Conservation (phyloP, 176 grass and related monocot species). For the Pontederia crassipes region DNA sequence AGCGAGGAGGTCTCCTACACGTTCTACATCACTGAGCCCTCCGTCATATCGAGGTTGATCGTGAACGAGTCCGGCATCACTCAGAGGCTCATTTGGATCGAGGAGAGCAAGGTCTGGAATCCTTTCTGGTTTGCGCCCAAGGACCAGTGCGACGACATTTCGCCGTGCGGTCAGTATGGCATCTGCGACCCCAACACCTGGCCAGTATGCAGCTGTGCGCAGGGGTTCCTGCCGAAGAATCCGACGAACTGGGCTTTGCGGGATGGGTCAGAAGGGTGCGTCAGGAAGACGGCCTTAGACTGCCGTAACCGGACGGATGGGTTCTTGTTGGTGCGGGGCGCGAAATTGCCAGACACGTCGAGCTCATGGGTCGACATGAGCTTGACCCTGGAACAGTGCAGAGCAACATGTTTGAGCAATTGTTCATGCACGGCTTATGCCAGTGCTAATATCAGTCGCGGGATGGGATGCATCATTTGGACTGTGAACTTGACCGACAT, state of each 20-base stretch:
- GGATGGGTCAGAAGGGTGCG: background rate
- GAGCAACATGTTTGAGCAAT: no score
- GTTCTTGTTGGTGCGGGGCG: no score
- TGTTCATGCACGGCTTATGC: no score
- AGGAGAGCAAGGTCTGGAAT: background rate
- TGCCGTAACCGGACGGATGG: no score
- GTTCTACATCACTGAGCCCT: background rate
- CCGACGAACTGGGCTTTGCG: background rate
- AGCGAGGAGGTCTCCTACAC: background rate
- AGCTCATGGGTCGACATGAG: no score
- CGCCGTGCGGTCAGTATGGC: constrained; percentile 48
- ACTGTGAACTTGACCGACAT: no score
- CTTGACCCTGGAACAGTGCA: no score
- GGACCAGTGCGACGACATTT: constrained; percentile 31
- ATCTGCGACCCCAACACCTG: constrained; percentile 28
- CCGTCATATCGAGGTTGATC: background rate
- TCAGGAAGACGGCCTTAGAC: no score
- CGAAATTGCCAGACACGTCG: no score
- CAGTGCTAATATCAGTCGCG: no score
- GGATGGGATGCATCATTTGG: no score
- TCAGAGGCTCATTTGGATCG: background rate
- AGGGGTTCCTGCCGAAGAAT: background rate
- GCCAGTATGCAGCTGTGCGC: background rate
- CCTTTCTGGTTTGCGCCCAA: background rate
- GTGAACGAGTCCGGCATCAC: background rate